Base-by-base conservation (phyloP, 768 basidiomycete species). In the Leccinum imitatum region DNA sequence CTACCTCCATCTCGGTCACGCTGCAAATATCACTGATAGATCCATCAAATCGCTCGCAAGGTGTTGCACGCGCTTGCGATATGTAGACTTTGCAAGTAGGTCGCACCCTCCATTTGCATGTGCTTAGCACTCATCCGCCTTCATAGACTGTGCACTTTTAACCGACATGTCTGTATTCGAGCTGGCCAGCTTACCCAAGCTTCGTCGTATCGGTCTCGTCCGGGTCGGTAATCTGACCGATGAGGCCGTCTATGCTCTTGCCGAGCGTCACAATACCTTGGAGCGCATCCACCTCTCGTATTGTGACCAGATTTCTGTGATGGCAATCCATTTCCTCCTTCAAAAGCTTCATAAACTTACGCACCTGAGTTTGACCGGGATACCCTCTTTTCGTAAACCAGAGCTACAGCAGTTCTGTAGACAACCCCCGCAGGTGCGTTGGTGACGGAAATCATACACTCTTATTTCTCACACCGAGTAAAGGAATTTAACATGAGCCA, bases 261-360 rank as follows among this genome's bases (percentile, higher is more conserved):
- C 87, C 9, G 90, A 93, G 62, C 85, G 93, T 15, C 87, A 92
- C 67, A 84, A 86, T 30, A 89, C 93, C 9, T 81, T 98, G 23
- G 97, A 99, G 72, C 89, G 97, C 44, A 93, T 99, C 21, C 97
- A 99, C 75, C 79, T 99, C 53, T 97, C 94, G 3, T 98, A 98
- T 71, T 99, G 97, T 73, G 93, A 97, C 72, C 91, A 95, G 69
- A 90, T 99, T 58, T 87, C 91, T 6, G 91, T 98, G 66, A 83
- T 88, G 78, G 95, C 95, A 17, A 85, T 98, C 53, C 90, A 95
- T 68, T 93, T 89, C 73, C 82, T 99, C 50, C 82, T 99, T 47
- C 87, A 90, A 69, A 88, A 89, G 68, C 81, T 98, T n/a, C 86
- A 87, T 69, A 91, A 91, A 65, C 79, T 99, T 31, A 97, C 93